These are phyloP conservation scores for Boehmeria nivea DNA, from an alignment of 306 rosid genomes.

Conservation along the genomic window DNA sequence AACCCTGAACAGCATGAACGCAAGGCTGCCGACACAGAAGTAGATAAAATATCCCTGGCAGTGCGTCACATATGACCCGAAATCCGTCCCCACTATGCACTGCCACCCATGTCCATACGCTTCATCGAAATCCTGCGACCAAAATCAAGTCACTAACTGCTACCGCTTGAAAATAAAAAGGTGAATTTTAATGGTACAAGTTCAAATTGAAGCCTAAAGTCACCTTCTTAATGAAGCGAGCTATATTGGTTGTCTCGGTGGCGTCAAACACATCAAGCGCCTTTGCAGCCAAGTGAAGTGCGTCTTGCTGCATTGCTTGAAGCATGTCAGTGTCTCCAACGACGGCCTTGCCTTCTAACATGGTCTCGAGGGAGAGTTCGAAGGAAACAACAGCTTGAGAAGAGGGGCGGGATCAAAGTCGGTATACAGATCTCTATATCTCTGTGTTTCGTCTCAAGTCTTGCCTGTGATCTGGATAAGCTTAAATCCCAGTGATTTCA, in stretches of 20 bases:
- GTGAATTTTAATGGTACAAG: background rate
- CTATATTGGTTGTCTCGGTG: constrained; percentile 71
- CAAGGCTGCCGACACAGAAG: constrained; percentile 61
- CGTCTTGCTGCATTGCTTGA: constrained; percentile 68
- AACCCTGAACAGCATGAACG: constrained; percentile 69
- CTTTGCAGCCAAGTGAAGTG: constrained; percentile 57
- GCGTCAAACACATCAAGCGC: constrained; percentile 70
- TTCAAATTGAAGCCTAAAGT: no score
- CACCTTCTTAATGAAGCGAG: constrained; percentile 71
- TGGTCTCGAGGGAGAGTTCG: background rate
- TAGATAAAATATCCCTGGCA: constrained; percentile 65
- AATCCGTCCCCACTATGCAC: constrained; percentile 84
- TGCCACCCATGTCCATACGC: constrained; percentile 74
- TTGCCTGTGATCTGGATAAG: constrained; percentile 8
- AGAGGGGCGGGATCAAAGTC: background rate
- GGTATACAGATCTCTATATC: background rate
- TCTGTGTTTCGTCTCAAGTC: background rate
- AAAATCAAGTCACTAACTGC: constrained; percentile 12
- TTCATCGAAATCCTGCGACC: constrained; percentile 65
- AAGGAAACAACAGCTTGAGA: background rate
- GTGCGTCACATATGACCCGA: constrained; percentile 83
- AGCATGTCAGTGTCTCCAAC: constrained; percentile 81
- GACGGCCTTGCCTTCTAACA: constrained; percentile 84
- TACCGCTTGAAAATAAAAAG: background rate
- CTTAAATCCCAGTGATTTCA: background rate